Percentiles rank a stretch among this genome's conserved stretches.
Conservation (phyloP, 106 monocot species). For the Ottelia alismoides region DNA sequence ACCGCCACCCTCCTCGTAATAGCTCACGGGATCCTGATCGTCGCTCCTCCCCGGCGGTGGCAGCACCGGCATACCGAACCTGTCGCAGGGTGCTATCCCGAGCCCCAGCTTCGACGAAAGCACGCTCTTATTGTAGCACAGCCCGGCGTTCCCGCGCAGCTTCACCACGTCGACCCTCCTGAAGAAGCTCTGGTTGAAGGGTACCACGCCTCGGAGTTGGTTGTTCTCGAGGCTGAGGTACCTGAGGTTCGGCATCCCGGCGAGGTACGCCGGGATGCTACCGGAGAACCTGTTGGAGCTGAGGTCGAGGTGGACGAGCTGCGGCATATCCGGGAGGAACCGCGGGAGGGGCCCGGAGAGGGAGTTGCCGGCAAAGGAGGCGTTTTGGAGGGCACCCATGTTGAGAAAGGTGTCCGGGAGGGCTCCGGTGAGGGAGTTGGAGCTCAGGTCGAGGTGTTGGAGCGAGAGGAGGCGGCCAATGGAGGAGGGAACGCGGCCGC, state of each 20-base stretch:
- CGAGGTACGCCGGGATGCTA: slow-evolving; percentile 20
- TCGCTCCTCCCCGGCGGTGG: slow-evolving; percentile 31
- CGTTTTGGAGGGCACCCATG: slow-evolving; percentile 18
- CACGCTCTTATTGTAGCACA: slow-evolving; percentile 65
- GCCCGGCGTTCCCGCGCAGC: slow-evolving; percentile 54
- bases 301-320: slow-evolving; percentile 36
- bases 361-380: slow-evolving; percentile 44
- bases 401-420: slow-evolving; percentile 56
- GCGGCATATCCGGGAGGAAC: slow-evolving; percentile 35
- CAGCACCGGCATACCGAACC: slow-evolving; percentile 52
- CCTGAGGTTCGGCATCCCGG: slow-evolving; percentile 39
- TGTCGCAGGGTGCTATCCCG: slow-evolving; percentile 75
- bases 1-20: slow-evolving; percentile 15
- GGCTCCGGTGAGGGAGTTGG: slow-evolving; percentile 49
- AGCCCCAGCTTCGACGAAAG: slow-evolving; percentile 54
- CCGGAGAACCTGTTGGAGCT: slow-evolving; percentile 4
- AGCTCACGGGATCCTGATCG: slow-evolving; percentile 17
- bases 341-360: slow-evolving; percentile 49
- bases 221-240: slow-evolving; percentile 63
- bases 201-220: slow-evolving; percentile 63
- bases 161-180: slow-evolving; percentile 39
- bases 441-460: slow-evolving; percentile 32
- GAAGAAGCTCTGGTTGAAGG: slow-evolving; percentile 66
- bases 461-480: slow-evolving; percentile 47
- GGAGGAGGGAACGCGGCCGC: slow-evolving; percentile 50